Evolutionary conservation across 1,284 basidiomycete genomes (phyloP).

Genomic region (Uromyces viciae-fabae): DNA sequence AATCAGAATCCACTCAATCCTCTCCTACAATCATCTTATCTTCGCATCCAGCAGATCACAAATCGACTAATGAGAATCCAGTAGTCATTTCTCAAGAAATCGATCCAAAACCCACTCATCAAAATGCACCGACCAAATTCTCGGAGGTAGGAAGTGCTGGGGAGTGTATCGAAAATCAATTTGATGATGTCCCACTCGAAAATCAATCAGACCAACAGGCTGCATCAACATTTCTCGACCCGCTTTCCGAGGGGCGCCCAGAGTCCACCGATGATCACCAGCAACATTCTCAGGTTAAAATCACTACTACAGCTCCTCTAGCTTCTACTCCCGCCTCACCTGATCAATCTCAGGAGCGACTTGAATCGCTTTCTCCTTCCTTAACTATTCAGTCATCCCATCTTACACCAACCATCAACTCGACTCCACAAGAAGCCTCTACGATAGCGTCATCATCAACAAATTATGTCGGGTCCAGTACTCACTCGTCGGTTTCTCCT

Average conservation of each 20-base stretch:
- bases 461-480: constrained; percentile 38
- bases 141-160: background rate
- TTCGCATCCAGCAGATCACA: background rate
- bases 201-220: background rate
- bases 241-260: background rate
- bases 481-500: constrained; percentile 55
- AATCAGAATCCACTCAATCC: background rate
- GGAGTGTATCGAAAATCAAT: background rate
- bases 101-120: background rate
- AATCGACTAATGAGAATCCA: background rate
- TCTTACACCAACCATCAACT: background rate
- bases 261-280: background rate
- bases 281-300: background rate
- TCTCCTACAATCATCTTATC: background rate
- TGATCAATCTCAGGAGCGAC: background rate
- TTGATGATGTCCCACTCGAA: background rate
- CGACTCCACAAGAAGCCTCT: constrained; percentile 9
- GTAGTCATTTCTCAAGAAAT: constrained; percentile 2
- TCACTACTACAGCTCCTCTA: background rate
- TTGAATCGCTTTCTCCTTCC: background rate
- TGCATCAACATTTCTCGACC: background rate
- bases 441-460: constrained; percentile 23
- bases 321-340: constrained; percentile 9
- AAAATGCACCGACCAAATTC: background rate
- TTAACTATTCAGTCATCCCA: background rate